Base-by-base conservation (phyloP, 768 basidiomycete species). In the Lactifluus piperatus region DNA sequence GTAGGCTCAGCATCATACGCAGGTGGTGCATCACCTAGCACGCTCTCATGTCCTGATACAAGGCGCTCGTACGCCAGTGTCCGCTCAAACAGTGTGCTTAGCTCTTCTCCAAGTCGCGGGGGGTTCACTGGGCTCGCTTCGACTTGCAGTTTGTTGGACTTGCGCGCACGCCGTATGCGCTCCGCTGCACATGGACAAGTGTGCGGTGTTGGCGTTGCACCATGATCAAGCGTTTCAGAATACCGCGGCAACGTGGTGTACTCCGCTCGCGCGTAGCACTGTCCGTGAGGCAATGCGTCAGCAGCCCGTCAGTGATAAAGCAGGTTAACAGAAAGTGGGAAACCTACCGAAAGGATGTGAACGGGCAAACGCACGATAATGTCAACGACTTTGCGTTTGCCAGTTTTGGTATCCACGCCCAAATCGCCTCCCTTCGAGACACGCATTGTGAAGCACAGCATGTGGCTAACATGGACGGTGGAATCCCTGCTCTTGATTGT, bases 311-410 rank as follows among this genome's bases (percentile, higher is more conserved):
- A 24, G 2, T 16, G 10, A 50, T n/a, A 37, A 22, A 22, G 46
- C 26, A 22, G 34, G 5, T 1, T 14, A 16, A 16, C 49, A 14
- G 8, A 39, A 22, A 13, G 32, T 13, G 18, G 39, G 45, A 18
- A 46, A 75, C 87, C 75, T 62, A 91, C 90, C 18, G 94, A 94
- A 53, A 97, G 81, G 50, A 97, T 83, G 56, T 90, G 85, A 37
- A 97, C 79, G 0, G 93, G 92, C 0, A 84, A 84, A 69, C 92
- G 86, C 59, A 94, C 81, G 29, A 88, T 82, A 64, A 94, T 90
- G 69, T 94, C 94, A 70, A 87, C 92, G 66, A 90, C 70, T 73
- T 91, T 95, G 63, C 82, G 79, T 71, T 80, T 86, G 36, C 88
- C 87, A 36, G 77, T 75, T 69, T 84, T 85, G 7, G 77, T 63